phyloP scores from a whole-genome alignment of 2,329 filamentous ascomycete genomes.

The Trichoderma breve region DNA sequence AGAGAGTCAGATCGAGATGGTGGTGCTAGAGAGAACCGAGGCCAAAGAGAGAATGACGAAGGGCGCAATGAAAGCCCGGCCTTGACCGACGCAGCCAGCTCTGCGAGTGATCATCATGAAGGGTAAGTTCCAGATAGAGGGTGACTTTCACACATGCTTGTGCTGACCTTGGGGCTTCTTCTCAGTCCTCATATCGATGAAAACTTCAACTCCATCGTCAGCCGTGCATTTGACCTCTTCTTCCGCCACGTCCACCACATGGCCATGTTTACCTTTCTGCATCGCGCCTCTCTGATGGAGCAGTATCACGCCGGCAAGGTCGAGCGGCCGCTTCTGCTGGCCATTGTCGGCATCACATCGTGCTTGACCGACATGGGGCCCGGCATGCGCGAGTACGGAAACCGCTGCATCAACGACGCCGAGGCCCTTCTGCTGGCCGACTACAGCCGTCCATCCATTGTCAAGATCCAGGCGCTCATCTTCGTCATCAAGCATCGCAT shows the following conservation, averaged over 20 bases:
- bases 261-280: conserved; percentile 57
- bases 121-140: conserved; percentile 30
- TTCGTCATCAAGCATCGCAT: conserved; percentile 46
- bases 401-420: conserved; percentile 54
- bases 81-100: conserved; percentile 35
- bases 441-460: conserved; percentile 54
- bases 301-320: conserved; percentile 56
- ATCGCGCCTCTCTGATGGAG: conserved; percentile 59
- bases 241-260: conserved; percentile 60
- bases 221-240: conserved; percentile 55
- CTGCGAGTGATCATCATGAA: conserved; percentile 36
- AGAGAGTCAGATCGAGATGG: conserved; percentile 30
- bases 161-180: not conserved
- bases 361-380: conserved; percentile 55
- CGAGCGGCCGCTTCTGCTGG: conserved; percentile 52
- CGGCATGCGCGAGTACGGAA: conserved; percentile 51
- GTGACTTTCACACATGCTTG: not conserved
- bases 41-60: conserved; percentile 26
- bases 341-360: conserved; percentile 55
- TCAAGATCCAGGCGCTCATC: conserved; percentile 51
- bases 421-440: conserved; percentile 52
- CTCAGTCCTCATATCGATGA: conserved; percentile 39
- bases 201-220: conserved; percentile 48
- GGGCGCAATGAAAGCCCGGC: conserved; percentile 36
- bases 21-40: not conserved